These are phyloP conservation scores for Domatiomyces globalis DNA, from an alignment of 2,329 filamentous ascomycete species.

Conservation along the genomic window DNA sequence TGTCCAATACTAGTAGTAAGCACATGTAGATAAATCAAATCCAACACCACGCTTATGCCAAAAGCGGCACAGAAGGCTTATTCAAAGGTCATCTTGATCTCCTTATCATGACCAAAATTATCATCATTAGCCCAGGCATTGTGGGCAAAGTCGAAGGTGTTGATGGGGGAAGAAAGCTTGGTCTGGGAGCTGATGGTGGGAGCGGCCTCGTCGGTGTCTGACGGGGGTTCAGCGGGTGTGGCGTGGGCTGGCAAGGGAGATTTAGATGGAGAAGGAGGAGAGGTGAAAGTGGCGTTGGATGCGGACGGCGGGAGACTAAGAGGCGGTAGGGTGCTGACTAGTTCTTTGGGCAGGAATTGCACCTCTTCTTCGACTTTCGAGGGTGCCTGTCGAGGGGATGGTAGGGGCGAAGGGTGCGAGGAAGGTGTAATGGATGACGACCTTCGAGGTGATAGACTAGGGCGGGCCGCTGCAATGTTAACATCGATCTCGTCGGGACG, in stretches of 20 bases:
- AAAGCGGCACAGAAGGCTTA: slow-evolving; percentile 22
- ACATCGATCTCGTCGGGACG: slow-evolving; percentile 17
- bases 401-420: slow-evolving; percentile 6
- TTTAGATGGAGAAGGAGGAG: slow-evolving; percentile 12
- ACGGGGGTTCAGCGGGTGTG: slow-evolving; percentile 4
- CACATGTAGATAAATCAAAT: no score
- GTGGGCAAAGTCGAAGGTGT: slow-evolving; percentile 26
- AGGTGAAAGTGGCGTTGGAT: slow-evolving; percentile 6
- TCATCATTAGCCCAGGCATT: slow-evolving; percentile 63
- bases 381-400: slow-evolving; percentile 6
- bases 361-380: slow-evolving; percentile 1
- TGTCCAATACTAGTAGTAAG: no score
- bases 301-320: slow-evolving; percentile 8
- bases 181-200: background rate
- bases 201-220: slow-evolving; percentile 2
- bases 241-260: slow-evolving; percentile 13
- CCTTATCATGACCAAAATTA: slow-evolving; percentile 54
- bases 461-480: slow-evolving; percentile 5
- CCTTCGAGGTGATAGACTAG: slow-evolving; percentile 3
- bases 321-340: slow-evolving; percentile 15
- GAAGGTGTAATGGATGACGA: slow-evolving; percentile 7
- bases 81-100: slow-evolving; percentile 72
- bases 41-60: background rate
- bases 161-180: slow-evolving; percentile 8
- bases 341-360: slow-evolving; percentile 11